Evolutionary conservation across 2,329 filamentous ascomycete species (phyloP), one percentile per base, ranked within the genome.

Genomic region (Annulohypoxylon truncatum): DNA sequence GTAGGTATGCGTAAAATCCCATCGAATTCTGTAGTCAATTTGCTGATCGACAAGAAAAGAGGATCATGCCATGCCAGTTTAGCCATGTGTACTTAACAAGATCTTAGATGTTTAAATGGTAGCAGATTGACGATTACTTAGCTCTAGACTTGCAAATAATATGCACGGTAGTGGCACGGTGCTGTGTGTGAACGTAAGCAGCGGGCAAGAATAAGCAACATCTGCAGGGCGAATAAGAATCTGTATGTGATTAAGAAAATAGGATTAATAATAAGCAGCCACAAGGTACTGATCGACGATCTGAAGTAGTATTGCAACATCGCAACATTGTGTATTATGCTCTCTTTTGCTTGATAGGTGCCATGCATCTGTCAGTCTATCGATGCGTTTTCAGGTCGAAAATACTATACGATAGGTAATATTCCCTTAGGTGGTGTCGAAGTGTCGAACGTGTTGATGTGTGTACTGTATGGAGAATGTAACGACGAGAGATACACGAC

Each of bases 41-140:
- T 51, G 28, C 42, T 60, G 66, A 68, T 68, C 66, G 63, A 58
- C 63, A 66, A 55, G 55, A 57, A 57, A 66, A 66, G 40, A 48
- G 53, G 47, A 48, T 29, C 66, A 62, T 59, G 57, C 26, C 52
- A 61, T 66, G 54, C 50, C 40, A 66, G 50, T 59, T 44, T 59
- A 28, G 54, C 54, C 65, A 68, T 68, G 61, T 65, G 65, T 68
- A 31, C 31, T 38, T 54, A 13, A 35, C 46, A 58, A 68, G 63
- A 68, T 66, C 66, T 68, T 8, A 51, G 31, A 52, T 24, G 58
- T 44, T 63, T 52, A 68, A 63, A 54, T 53, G 62, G 66, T 31
- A 63, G 63, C 58, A 66, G 62, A 68, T 68, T 66, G 28, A 66
- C 66, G 47, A 60, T 33, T 35, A n/a, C n/a, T n/a, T n/a, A 57